Base-by-base conservation (phyloP, 805 yeast genomes). In the Torulaspora gathmanii region DNA sequence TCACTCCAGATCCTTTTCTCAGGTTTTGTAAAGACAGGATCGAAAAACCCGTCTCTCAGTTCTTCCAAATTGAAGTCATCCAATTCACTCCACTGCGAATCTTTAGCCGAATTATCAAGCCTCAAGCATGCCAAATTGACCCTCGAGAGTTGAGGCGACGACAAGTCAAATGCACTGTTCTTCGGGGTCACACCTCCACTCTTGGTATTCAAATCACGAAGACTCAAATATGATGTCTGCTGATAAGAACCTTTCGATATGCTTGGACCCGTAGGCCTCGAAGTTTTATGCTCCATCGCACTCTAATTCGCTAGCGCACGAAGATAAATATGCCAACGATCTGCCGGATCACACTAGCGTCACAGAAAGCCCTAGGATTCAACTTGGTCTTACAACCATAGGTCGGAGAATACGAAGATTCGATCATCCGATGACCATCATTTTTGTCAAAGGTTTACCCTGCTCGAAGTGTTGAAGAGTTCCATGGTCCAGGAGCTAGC, bases 11-110 rank as follows among this genome's bases (percentile, higher is more conserved):
- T 6, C 13, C 36, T 15, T 34, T 46, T 41, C 5, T 56, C 55
- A 10, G 58, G 59, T 33, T 66, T 67, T 5, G 65, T 57, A 46
- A 64, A 75, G 1, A 67, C 60, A 1, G 79, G 71, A 51, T 75
- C 78, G 47, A 75, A 75, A 53, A 70, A 74, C 8, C 78, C 78
- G 40, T 71, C 71, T 52, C 79, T 62, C 20, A 71, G 51, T 50
- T 75, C 80, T 42, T 71, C 73, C n/a, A 73, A 42, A 1, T 60
- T 68, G 44, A 60, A 70, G 20, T 61, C 60, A 4, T 65, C 67
- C 27, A 71, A 50, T n/a, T 63, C 54, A 16, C 67, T 65, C 46
- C 68, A 55, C 4, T 56, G 50, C 7, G 58, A 55, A 1, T 56
- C 56, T 8, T 52, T 49, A 1, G 60, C 56, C 17, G 69, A 52